These are phyloP conservation scores for Colletotrichum viniferum DNA, from an alignment of 2,329 filamentous ascomycete species.

Conservation along the genomic window DNA sequence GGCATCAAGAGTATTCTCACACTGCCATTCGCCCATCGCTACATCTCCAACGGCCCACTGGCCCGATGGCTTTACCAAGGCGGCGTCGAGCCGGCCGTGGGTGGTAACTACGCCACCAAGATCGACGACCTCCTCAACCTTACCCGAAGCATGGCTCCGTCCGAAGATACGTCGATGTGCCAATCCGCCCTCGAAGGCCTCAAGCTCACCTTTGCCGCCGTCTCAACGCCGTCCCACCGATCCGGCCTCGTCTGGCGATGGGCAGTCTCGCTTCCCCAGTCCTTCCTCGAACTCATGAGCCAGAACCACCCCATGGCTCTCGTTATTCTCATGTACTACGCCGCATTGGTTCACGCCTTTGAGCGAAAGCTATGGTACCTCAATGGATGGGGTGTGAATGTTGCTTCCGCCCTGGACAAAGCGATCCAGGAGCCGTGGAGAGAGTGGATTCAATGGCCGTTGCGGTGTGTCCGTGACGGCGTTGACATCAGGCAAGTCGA, in stretches of 20 bases:
- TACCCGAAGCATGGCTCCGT: constrained; percentile 14
- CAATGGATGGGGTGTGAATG: constrained; percentile 1
- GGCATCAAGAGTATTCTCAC: constrained; percentile 22
- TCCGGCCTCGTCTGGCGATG: constrained; percentile 22
- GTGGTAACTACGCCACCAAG: constrained; percentile 3
- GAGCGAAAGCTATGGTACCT: constrained; percentile 21
- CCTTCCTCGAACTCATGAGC: constrained; percentile 22
- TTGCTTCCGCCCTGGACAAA: constrained; percentile 2
- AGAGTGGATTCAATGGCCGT: constrained; percentile 16
- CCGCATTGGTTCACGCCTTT: constrained; percentile 15
- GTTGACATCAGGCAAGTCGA: constrained; percentile 1
- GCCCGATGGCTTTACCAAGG: constrained; percentile 19
- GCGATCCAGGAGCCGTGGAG: constrained; percentile 18
- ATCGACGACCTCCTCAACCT: constrained; percentile 14
- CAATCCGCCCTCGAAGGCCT: constrained; percentile 16
- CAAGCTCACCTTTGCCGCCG: constrained; percentile 9
- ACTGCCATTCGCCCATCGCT: constrained; percentile 2
- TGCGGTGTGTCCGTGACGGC: constrained; percentile 12
- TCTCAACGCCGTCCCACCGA: background rate
- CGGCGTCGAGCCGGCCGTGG: background rate
- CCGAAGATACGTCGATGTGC: constrained; percentile 13
- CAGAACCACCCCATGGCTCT: constrained; percentile 22
- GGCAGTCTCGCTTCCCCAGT: constrained; percentile 21
- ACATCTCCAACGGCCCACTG: constrained; percentile 8
- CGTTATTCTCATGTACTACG: constrained; percentile 24